Evolutionary conservation across 192 early-diverging fungal genomes (phyloP).

Genomic region (Endogone sp.): DNA sequence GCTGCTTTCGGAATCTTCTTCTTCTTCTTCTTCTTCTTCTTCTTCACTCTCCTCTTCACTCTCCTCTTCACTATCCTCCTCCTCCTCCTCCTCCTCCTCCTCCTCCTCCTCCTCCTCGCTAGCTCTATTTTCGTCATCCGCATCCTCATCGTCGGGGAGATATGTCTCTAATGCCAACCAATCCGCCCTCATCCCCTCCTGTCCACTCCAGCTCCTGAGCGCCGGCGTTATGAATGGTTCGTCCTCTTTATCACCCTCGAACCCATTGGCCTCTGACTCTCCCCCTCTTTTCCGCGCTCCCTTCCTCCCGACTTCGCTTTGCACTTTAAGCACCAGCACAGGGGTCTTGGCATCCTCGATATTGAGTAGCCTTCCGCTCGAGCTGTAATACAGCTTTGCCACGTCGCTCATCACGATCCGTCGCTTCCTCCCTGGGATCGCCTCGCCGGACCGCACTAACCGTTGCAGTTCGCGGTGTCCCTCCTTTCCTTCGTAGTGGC

Average conservation of each 20-base stretch:
- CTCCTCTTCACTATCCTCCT: background rate
- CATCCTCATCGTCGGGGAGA: constrained; percentile 8
- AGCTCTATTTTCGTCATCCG: constrained; percentile 6
- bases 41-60: background rate
- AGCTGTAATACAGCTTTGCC: constrained; percentile 64
- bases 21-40: background rate
- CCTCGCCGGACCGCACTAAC: too few species aligned
- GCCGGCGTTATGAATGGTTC: constrained; percentile 11
- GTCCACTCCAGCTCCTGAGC: constrained; percentile 18
- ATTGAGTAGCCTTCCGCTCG: constrained; percentile 67
- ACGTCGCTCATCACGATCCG: constrained; percentile 41
- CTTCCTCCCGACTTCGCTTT: constrained; percentile 10
- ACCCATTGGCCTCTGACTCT: background rate
- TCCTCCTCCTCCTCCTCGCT: constrained; percentile 18
- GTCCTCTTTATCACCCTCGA: background rate
- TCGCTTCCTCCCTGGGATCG: background rate
- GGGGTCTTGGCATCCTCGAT: constrained; percentile 69
- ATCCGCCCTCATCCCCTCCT: constrained; percentile 6
- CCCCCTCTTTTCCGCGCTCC: background rate
- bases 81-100: background rate
- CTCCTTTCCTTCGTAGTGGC: constrained; percentile 14
- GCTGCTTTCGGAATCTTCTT: background rate
- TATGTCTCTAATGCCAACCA: constrained; percentile 35
- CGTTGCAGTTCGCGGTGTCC: constrained; percentile 27
- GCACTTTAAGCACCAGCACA: constrained; percentile 67